Evolutionary conservation across 2,329 filamentous ascomycete genomes (phyloP), one percentile per base, ranked within the genome.

Genomic region (Alternaria tenuissima): DNA sequence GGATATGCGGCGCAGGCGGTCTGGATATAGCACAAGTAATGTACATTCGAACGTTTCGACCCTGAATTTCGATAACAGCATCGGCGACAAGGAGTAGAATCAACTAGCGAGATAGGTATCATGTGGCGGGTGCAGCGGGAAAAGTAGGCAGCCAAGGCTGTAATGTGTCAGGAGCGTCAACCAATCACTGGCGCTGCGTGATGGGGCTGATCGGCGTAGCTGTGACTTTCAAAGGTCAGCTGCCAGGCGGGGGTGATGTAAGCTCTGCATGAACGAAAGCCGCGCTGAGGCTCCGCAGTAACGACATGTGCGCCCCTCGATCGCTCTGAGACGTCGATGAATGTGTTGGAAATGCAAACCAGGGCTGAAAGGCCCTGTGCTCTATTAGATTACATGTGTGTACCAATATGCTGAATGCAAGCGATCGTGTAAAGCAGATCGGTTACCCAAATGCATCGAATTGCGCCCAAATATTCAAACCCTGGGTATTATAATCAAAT

Each of bases 1-100:
- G 63, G 66, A 43, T 60, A 55, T 68, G 64, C 66, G 66, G 66
- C 62, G 66, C 61, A 68, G 64, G 28, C 52, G 39, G 18, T 47
- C 18, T 41, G 38, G 34, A 47, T 51, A 30, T 52, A 51, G 38
- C 54, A 59, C 28, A 46, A 39, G 26, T 24, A 55, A 18, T 51
- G 43, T 55, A 26, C 22, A 28, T n/a, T 28, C 51, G 12, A 54
- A 57, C 38, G 9, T 38, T 44, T 34, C n/a, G 26, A 48, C n/a
- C 26, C 30, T 28, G 6, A 11, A 7, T 32, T 18, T 26, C 14
- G 28, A 14, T 36, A 18, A 26, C 30, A 26, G 22, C 41, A 34
- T 24, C 24, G 38, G 30, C 47, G 14, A 14, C 24, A 51, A 56
- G n/a, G 24, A 52, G 41, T n/a, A 32, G 30, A 47, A 32, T 47